Percentiles rank a stretch among this genome's conserved stretches.
These are phyloP conservation scores for Chaetomium sp. DNA, from an alignment of 2,329 filamentous ascomycete species.

Conservation along the genomic window DNA sequence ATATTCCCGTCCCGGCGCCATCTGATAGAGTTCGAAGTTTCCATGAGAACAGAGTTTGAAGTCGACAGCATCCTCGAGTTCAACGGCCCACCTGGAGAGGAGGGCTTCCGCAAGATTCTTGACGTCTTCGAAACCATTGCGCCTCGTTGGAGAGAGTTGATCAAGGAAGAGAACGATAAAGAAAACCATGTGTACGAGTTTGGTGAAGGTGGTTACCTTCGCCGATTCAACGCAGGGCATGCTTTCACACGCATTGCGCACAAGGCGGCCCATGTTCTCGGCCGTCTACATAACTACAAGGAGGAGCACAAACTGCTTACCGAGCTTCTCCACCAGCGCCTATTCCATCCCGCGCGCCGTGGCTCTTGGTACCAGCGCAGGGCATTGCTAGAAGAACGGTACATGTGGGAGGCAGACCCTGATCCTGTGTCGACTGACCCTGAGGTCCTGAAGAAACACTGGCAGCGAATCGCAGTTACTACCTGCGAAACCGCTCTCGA, in stretches of 20 bases:
- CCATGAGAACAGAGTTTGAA: constrained; percentile 76
- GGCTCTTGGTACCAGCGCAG: constrained; percentile 96
- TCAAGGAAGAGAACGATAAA: constrained; percentile 75
- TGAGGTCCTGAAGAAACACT: constrained; percentile 72
- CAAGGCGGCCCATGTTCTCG: constrained; percentile 78
- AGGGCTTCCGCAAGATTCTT: constrained; percentile 68
- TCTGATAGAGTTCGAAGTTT: constrained; percentile 86
- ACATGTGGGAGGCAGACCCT: constrained; percentile 70
- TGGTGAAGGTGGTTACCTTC: constrained; percentile 84
- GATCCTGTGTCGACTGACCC: constrained; percentile 42
- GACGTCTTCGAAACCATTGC: constrained; percentile 74
- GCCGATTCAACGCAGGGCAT: constrained; percentile 87
- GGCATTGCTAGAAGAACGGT: constrained; percentile 91
- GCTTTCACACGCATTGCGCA: constrained; percentile 92
- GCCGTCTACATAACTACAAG: constrained; percentile 77
- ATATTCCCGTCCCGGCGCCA: constrained; percentile 79
- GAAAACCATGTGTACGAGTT: constrained; percentile 76
- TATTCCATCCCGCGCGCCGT: constrained; percentile 83
- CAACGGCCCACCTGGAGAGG: constrained; percentile 67
- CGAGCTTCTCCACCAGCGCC: constrained; percentile 75
- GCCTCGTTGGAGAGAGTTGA: constrained; percentile 74
- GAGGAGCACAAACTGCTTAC: constrained; percentile 73
- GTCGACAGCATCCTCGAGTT: constrained; percentile 84
- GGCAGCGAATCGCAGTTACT: constrained; percentile 72
- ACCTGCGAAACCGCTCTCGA: constrained; percentile 88